A percentile compares a stretch with the other conserved stretches of the same genome.
Evolutionary conservation across 2,329 filamentous ascomycete genomes (phyloP).

Genomic region (Claviceps africana): DNA sequence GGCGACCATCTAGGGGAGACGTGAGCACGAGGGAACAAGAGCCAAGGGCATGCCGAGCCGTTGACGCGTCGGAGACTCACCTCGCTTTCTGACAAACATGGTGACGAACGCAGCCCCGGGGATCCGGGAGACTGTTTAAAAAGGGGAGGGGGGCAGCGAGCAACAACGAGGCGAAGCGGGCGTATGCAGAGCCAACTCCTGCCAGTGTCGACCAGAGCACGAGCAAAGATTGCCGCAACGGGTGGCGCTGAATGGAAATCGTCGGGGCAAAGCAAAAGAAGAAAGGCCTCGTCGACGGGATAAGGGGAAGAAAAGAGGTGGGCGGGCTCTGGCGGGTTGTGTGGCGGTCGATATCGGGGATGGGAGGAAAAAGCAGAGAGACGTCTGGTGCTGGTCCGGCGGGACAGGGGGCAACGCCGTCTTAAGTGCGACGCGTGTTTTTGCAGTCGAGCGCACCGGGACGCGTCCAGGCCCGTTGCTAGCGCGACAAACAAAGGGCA

Average conservation of each 20-base stretch:
- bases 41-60: neutral
- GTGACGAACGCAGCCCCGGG: conserved; percentile 18
- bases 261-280: neutral
- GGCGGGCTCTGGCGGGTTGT: no score
- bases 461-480: conserved; percentile 19
- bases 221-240: conserved; percentile 11
- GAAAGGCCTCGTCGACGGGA: conserved; percentile 1
- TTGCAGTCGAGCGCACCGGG: conserved; percentile 9
- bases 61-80: conserved; percentile 27
- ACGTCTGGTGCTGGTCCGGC: no score
- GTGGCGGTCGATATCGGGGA: no score
- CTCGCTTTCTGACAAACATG: conserved; percentile 52
- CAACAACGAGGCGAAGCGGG: conserved; percentile 9
- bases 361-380: no score
- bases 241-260: neutral
- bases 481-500: conserved; percentile 18
- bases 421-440: conserved; percentile 23
- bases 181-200: conserved; percentile 12
- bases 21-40: conserved; percentile 15
- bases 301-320: no score
- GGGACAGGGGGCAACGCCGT: conserved; percentile 17
- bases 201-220: conserved; percentile 12
- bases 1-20: conserved; percentile 70
- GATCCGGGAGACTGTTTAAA: no score
- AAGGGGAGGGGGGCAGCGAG: no score